Percentiles rank a stretch among this genome's conserved stretches.
phyloP scores from a whole-genome alignment of 257 asterid species.

The Gentiana macrophylla region DNA sequence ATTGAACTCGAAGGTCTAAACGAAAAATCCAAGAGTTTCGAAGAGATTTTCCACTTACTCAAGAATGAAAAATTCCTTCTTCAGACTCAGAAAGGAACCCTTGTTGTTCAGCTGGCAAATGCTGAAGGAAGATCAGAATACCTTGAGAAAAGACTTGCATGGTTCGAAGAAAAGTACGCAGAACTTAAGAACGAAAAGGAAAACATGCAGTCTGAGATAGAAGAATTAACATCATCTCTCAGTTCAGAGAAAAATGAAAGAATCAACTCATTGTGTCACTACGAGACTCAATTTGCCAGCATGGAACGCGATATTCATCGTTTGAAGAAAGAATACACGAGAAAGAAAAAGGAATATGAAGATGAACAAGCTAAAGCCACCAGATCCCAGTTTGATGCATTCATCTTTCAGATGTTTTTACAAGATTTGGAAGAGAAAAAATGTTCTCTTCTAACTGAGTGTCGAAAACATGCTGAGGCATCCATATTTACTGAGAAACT shows the following conservation, averaged over 20 bases:
- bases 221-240: constrained; percentile 44
- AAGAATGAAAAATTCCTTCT: constrained; percentile 61
- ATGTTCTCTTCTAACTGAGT: constrained; percentile 49
- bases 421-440: constrained; percentile 88
- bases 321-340: constrained; percentile 62
- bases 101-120: constrained; percentile 50
- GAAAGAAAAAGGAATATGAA: constrained; percentile 61
- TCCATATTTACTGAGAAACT: constrained; percentile 74
- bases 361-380: constrained; percentile 69
- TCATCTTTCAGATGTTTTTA: constrained; percentile 71
- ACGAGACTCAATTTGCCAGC: constrained; percentile 47
- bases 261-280: constrained; percentile 28
- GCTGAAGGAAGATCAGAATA: constrained; percentile 44
- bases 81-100: constrained; percentile 44
- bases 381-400: constrained; percentile 80
- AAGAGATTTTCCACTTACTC: constrained; percentile 64
- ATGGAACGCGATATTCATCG: constrained; percentile 58
- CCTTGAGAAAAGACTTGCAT: constrained; percentile 52
- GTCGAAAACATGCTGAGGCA: constrained; percentile 88
- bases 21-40: constrained; percentile 80
- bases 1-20: constrained; percentile 87
- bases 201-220: constrained; percentile 46
- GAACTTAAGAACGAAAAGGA: constrained; percentile 65
- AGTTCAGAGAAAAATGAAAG: constrained; percentile 65
- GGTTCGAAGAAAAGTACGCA: constrained; percentile 63